Conservation (phyloP, 768 basidiomycete species). For the Suillus placidus region DNA sequence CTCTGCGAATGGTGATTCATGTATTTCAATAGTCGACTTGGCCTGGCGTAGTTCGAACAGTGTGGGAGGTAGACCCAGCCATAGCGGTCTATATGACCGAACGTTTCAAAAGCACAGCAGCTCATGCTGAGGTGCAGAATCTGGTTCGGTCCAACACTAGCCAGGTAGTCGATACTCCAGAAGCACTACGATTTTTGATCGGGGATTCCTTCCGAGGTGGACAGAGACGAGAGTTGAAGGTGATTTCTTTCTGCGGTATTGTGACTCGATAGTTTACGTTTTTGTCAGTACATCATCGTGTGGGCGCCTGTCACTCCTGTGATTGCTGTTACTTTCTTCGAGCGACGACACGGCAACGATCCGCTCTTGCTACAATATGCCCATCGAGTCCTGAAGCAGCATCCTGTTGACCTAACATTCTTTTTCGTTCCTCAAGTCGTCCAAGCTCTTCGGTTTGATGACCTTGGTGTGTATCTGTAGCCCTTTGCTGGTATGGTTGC, state of each 20-base stretch:
- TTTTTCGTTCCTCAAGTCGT: conserved; percentile 99
- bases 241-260: conserved; percentile 27
- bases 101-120: conserved; percentile 72
- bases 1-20: background rate
- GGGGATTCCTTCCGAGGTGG: conserved; percentile 66
- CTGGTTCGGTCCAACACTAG: conserved; percentile 74
- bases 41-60: conserved; percentile 65
- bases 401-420: conserved; percentile 93
- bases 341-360: conserved; percentile 80
- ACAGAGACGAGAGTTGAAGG: conserved; percentile 74
- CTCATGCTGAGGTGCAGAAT: conserved; percentile 73
- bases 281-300: conserved; percentile 72
- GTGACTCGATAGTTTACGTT: conserved; percentile 2
- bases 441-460: conserved; percentile 90
- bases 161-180: conserved; percentile 72
- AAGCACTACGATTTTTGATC: conserved; percentile 79
- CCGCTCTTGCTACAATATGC: conserved; percentile 93
- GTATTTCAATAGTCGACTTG: conserved; percentile 53
- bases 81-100: conserved; percentile 85
- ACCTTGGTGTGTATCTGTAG: conserved; percentile 59
- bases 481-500: background rate
- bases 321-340: conserved; percentile 81
- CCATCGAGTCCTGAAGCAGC: conserved; percentile 91
- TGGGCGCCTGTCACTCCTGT: conserved; percentile 91
- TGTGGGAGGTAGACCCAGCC: conserved; percentile 84